Base-by-base conservation (phyloP, 352 stramenopile genomes). In the Globisporangium abappressorium region DNA sequence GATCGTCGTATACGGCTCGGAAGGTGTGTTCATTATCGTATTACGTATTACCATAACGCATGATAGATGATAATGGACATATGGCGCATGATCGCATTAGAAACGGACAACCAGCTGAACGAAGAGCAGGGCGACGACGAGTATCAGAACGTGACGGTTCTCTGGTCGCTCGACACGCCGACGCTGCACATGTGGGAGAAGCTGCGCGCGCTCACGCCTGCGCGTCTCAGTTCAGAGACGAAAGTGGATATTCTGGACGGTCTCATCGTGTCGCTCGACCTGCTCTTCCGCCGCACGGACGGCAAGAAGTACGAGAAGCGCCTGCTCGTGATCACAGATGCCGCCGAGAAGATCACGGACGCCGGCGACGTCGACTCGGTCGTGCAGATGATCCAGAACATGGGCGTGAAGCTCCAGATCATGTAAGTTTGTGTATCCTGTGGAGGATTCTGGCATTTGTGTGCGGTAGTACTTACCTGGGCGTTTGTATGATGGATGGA, bases 31-130 rank as follows among this genome's bases (percentile, higher is more conserved):
- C 7, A 6, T 36, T 36, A 9, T 6, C 33, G 33, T 36, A 9
- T 6, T 36, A 26, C 24, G 24, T 26, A 26, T 26, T 26, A 26
- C 24, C 24, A 26, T 26, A 26, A 26, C 24, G 24, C 24, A 26
- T 26, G 24, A 26, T 26, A 26, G 24, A 26, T 26, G 24, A 1
- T 26, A 26, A 26, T 26, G 0, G 24, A 26, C 24, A 26, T 26
- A 26, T 26, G 24, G 24, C 33, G 8, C 33, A 36, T 36, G 33
- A 9, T n/a, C 12, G 5, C 14, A 47, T 20, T 41, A 90, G 84
- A 84, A n/a, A 94, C 87, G 47, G 75, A 91, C 51, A 94, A 94
- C 60, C 81, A 92, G 62, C 65, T 94, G 70, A 87, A 92, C 33
- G 85, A 90, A 30, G 80, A 93, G 66, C 77, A 92, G 24, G 85